Evolutionary conservation across 1,284 basidiomycete genomes (phyloP), one percentile per base, ranked within the genome.

Genomic region (Neonothopanus nambi): DNA sequence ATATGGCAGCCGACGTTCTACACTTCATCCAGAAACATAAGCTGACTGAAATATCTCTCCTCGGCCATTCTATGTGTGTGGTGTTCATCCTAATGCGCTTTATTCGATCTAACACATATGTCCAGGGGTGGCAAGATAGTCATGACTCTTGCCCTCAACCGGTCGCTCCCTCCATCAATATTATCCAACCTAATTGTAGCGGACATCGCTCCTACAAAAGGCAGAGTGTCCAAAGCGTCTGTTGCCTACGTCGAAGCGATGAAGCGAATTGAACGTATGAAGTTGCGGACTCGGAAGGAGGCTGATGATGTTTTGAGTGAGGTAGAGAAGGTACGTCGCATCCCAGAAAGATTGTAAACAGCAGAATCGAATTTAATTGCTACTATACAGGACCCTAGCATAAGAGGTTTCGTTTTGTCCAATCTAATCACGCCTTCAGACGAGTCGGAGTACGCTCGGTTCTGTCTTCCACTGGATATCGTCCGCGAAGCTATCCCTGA

Each of bases 101-200:
- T 24, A 15, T 35, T 7, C 24, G 15, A 8, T 18, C 45, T 42
- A 47, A 24, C 35, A 6, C 39, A 48, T 2, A 50, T 11, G 23
- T 38, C 33, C 56, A 92, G 89, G 89, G 93, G 93, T 55, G 93
- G 93, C 15, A 95, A 95, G 68, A 89, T 85, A 1, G 89, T 86
- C 0, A 93, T 93, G 90, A 68, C 86, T 1, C 72, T 91, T 28
- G 91, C 92, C 0, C 78, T 95, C 20, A 66, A 78, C 63, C 70
- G 80, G 24, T 65, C 75, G 4, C 73, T 79, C 15, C 77, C 79
- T 3, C 48, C 68, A 15, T 71, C 68, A 46, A 69, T 76, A 2
- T 69, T 95, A n/a, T 70, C 78, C 13, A 74, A 84, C 37, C 79
- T 95, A 17, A 78, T 95, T 49, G 79, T 92, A 5, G 90, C 80